Evolutionary conservation across 352 stramenopile species (phyloP).

Genomic region (Phytophthora palmivora): DNA sequence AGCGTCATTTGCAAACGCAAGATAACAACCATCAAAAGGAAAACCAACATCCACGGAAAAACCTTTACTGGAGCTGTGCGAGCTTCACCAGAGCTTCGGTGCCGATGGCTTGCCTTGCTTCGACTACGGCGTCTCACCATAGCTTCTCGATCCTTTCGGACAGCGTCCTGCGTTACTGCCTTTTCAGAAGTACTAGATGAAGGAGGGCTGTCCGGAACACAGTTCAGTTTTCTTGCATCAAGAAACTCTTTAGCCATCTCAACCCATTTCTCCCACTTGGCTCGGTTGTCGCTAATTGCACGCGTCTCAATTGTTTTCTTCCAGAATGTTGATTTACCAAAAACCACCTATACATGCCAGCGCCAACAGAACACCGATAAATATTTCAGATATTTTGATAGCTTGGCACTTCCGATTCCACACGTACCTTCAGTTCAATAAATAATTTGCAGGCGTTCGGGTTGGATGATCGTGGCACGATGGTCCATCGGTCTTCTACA

Average conservation of each 20-base stretch:
- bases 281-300: constrained; percentile 76
- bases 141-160: constrained; percentile 22
- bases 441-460: constrained; percentile 61
- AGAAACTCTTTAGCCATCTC: constrained; percentile 68
- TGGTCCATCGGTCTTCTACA: constrained; percentile 84
- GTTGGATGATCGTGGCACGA: constrained; percentile 56
- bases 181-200: constrained; percentile 36
- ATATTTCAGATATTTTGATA: background rate
- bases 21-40: constrained; percentile 68
- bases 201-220: constrained; percentile 16
- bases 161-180: constrained; percentile 1
- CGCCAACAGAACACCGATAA: constrained; percentile 5
- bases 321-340: constrained; percentile 88
- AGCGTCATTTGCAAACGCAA: constrained; percentile 65
- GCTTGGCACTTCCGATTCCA: background rate
- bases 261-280: constrained; percentile 78
- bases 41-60: constrained; percentile 76
- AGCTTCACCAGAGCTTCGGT: constrained; percentile 21
- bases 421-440: constrained; percentile 76
- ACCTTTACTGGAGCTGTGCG: constrained; percentile 45
- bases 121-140: constrained; percentile 22
- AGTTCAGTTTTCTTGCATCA: constrained; percentile 9
- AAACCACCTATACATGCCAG: constrained; percentile 56
- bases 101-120: constrained; percentile 26
- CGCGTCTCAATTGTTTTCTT: constrained; percentile 80